Evolutionary conservation across 1,139 yeast species (phyloP).

Genomic region (Barnettozyma hawaiiensis): DNA sequence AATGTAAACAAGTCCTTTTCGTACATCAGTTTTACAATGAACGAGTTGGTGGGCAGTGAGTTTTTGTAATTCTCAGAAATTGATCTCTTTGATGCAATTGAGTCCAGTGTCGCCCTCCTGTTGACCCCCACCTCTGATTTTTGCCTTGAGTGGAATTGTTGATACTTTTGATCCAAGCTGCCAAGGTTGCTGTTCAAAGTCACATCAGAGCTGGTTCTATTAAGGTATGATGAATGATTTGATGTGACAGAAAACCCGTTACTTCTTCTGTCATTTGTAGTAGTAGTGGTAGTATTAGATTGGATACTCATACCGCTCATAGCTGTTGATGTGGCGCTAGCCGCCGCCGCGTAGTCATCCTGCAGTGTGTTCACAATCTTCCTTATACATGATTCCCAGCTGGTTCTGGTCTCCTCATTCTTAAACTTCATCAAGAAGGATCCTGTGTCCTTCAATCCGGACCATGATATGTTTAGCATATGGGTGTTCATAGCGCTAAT

Average conservation of each 20-base stretch:
- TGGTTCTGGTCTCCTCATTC: slow-evolving; percentile 63
- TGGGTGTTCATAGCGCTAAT: slow-evolving; percentile 41
- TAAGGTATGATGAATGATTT: slow-evolving; percentile 23
- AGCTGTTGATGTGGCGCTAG: slow-evolving; percentile 8
- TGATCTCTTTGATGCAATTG: slow-evolving; percentile 32
- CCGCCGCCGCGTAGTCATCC: slow-evolving; percentile 32
- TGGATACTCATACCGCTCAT: slow-evolving; percentile 17
- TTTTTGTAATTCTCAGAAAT: slow-evolving; percentile 35
- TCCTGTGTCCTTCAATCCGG: slow-evolving; percentile 71
- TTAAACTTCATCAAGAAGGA: slow-evolving; percentile 64
- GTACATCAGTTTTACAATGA: slow-evolving; percentile 34
- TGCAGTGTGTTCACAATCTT: slow-evolving; percentile 32
- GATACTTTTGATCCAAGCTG: slow-evolving; percentile 9
- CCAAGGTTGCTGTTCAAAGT: slow-evolving; percentile 9
- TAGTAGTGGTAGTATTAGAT: too few relatives aligned
- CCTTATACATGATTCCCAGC: slow-evolving; percentile 61
- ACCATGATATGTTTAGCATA: slow-evolving; percentile 68
- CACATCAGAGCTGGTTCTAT: slow-evolving; percentile 21
- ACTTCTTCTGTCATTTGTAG: slow-evolving; percentile 21
- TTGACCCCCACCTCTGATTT: slow-evolving; percentile 27
- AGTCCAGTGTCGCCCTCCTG: slow-evolving; percentile 29
- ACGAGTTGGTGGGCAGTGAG: slow-evolving; percentile 32
- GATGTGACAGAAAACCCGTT: slow-evolving; percentile 24
- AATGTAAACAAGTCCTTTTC: slow-evolving; percentile 36
- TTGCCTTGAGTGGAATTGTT: slow-evolving; percentile 26